These are phyloP conservation scores for Pichia heedii DNA, from an alignment of 805 yeast genomes.

Conservation along the genomic window DNA sequence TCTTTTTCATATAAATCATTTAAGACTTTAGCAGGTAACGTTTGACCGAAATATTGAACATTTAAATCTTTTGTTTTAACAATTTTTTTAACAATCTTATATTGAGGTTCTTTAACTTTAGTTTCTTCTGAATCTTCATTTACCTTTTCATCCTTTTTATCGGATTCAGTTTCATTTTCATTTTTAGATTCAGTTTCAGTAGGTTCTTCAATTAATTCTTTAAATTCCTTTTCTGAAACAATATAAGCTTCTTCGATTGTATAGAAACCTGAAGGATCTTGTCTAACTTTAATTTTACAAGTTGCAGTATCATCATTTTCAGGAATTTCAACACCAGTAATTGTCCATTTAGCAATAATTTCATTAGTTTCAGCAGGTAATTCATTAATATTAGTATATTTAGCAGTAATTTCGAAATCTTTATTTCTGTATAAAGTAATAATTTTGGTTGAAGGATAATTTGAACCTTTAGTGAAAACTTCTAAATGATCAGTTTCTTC, in stretches of 20 bases:
- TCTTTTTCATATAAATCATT: conserved; percentile 70
- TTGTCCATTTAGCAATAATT: conserved; percentile 72
- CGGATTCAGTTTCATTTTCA: too few species aligned
- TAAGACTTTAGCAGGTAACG: conserved; percentile 48
- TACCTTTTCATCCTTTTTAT: conserved; percentile 25
- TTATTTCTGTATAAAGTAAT: conserved; percentile 88
- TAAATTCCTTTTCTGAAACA: conserved; percentile 80
- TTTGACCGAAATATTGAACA: conserved; percentile 52
- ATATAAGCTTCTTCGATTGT: conserved; percentile 91
- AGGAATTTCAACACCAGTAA: conserved; percentile 74
- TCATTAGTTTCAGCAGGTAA: conserved; percentile 64
- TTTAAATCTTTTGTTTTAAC: conserved; percentile 80
- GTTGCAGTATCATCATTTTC: conserved; percentile 73
- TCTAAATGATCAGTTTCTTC: conserved; percentile 90
- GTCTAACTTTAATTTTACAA: conserved; percentile 89
- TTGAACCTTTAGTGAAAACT: conserved; percentile 92
- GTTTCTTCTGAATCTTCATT: conserved; percentile 26
- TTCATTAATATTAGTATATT: conserved; percentile 65
- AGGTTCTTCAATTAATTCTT: conserved; percentile 75
- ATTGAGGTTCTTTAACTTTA: conserved; percentile 69
- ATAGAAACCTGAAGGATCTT: conserved; percentile 94
- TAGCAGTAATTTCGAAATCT: conserved; percentile 81
- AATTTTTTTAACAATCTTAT: conserved; percentile 82
- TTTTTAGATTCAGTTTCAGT: too few species aligned
- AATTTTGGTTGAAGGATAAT: conserved; percentile 91